Percentiles rank a stretch among this genome's conserved stretches.
Evolutionary conservation across 106 monocot genomes (phyloP).

Genomic region (Dioscorea zingiberensis): DNA sequence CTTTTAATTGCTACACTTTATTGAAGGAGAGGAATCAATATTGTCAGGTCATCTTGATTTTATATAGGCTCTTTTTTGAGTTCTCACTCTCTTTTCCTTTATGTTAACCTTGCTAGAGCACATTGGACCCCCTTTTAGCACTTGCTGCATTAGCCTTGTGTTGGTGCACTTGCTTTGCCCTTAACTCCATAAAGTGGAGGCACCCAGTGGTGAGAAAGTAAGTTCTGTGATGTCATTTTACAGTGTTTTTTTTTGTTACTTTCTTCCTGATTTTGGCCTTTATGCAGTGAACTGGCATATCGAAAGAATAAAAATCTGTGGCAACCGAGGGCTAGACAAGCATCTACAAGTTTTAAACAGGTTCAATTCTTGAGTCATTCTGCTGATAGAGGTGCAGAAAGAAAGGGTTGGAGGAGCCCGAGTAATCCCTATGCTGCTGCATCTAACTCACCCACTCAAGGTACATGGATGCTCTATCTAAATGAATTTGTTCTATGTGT

Average conservation of each 20-base stretch:
- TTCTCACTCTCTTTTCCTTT: constrained; percentile 1
- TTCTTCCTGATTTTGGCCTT: background rate
- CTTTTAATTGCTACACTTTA: no score
- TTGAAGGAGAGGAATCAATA: no score
- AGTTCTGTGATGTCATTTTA: constrained; percentile 2
- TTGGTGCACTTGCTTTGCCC: constrained; percentile 36
- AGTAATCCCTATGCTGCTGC: constrained; percentile 24
- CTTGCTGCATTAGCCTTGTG: constrained; percentile 24
- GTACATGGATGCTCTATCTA: constrained; percentile 10
- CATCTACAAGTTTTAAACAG: constrained; percentile 27
- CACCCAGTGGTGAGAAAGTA: constrained; percentile 1
- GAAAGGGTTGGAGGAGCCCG: constrained; percentile 17
- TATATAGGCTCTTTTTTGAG: background rate
- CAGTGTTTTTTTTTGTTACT: background rate
- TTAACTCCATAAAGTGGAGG: constrained; percentile 15
- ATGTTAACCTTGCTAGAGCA: constrained; percentile 49
- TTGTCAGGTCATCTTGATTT: no score
- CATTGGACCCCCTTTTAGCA: constrained; percentile 53
- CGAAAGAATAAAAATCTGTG: constrained; percentile 23
- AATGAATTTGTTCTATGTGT: background rate
- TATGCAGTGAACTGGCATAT: constrained; percentile 25
- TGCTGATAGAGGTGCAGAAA: constrained; percentile 13
- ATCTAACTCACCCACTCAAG: constrained; percentile 35
- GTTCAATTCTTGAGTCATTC: constrained; percentile 67
- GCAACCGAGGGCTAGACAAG: constrained; percentile 31